phyloP scores from a whole-genome alignment of 345 rosid genomes.

The Euphorbia pulcherrima region DNA sequence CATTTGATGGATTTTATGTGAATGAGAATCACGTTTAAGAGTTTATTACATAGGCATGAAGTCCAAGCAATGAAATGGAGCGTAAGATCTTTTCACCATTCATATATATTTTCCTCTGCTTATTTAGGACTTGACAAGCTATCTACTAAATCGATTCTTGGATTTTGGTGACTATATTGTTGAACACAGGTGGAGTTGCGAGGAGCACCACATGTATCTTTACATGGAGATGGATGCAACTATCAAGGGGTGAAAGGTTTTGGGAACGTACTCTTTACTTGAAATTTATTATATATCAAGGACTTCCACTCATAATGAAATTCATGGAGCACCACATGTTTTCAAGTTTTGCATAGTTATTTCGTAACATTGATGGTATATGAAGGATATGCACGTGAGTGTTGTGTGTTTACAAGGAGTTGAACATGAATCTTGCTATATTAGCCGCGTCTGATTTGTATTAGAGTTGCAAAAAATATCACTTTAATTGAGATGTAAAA shows the following conservation, averaged over 20 bases:
- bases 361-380: neutral
- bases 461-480: neutral
- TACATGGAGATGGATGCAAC: too few relatives aligned
- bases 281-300: slow-evolving; percentile 87
- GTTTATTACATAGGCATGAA: slow-evolving; percentile 87
- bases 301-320: slow-evolving; percentile 77
- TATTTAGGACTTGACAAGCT: slow-evolving; percentile 1
- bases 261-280: too few relatives aligned
- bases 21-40: slow-evolving; percentile 71
- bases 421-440: neutral
- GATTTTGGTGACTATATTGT: slow-evolving; percentile 13
- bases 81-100: slow-evolving; percentile 78
- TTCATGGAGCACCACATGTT: slow-evolving; percentile 89
- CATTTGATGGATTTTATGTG: slow-evolving; percentile 81
- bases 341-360: slow-evolving; percentile 51
- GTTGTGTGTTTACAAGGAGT: neutral
- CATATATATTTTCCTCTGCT: slow-evolving; percentile 52
- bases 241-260: too few relatives aligned
- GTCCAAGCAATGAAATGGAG: slow-evolving; percentile 98
- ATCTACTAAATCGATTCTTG: neutral
- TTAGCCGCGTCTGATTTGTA: neutral
- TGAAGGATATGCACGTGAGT: neutral
- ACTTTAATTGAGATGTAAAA: neutral
- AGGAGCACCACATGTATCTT: too few relatives aligned
- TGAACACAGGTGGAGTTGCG: too few relatives aligned